A percentile compares a stretch with the other conserved stretches of the same genome.
These are phyloP conservation scores for Curvularia lunata DNA, from an alignment of 2,329 filamentous ascomycete species.

Conservation along the genomic window DNA sequence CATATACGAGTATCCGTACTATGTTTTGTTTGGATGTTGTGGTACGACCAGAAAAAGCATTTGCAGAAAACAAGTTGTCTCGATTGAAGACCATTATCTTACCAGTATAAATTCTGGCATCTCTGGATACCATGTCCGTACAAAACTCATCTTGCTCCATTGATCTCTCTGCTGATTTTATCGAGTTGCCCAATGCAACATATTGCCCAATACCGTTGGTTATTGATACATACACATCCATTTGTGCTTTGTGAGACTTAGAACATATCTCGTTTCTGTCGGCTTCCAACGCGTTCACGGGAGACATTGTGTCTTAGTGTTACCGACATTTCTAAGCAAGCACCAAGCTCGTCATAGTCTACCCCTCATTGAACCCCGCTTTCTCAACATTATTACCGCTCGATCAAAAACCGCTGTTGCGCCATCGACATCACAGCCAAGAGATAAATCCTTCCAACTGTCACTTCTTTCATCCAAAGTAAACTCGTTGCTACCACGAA, in stretches of 20 bases:
- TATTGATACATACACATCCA: background rate
- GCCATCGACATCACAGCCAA: background rate
- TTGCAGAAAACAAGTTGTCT: background rate
- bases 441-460: background rate
- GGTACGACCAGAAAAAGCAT: background rate
- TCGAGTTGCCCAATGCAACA: background rate
- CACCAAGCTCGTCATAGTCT: constrained; percentile 30
- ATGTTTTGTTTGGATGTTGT: background rate
- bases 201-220: background rate
- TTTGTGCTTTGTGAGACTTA: background rate
- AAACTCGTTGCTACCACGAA: constrained; percentile 14
- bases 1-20: background rate
- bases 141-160: background rate
- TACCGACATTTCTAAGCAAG: constrained; percentile 35
- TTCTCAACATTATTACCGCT: background rate
- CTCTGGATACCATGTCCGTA: background rate
- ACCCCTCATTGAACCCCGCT: constrained; percentile 35
- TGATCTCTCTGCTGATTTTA: background rate
- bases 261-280: background rate
- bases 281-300: background rate
- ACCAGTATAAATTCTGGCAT: background rate
- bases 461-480: background rate
- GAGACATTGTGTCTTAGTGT: background rate
- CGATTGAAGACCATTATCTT: background rate
- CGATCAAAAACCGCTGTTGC: background rate